phyloP scores from a whole-genome alignment of 495 filamentous ascomycete genomes.

The Podospora tetraspora region DNA sequence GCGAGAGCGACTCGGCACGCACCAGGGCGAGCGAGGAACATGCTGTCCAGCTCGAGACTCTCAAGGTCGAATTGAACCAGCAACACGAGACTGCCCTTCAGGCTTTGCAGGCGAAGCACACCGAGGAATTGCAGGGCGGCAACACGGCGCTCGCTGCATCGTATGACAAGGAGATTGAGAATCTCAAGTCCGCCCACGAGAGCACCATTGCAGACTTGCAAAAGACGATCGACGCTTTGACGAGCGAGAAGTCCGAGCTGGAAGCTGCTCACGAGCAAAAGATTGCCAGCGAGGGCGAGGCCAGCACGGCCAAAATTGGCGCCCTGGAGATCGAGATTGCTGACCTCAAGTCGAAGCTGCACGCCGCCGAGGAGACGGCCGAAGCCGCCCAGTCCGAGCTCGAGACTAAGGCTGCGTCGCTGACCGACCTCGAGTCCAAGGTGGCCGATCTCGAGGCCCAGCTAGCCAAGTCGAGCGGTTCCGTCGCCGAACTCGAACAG shows the following conservation, averaged over 20 bases:
- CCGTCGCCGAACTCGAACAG: constrained; percentile 39
- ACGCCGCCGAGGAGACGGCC: constrained; percentile 30
- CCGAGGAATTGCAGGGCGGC: constrained; percentile 36
- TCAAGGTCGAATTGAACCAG: constrained; percentile 39
- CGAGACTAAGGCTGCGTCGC: constrained; percentile 25
- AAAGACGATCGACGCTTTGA: constrained; percentile 41
- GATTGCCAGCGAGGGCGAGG: constrained; percentile 26
- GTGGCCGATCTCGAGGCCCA: constrained; percentile 35
- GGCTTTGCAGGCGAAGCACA: constrained; percentile 39
- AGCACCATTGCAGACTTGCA: constrained; percentile 35
- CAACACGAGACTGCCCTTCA: constrained; percentile 36
- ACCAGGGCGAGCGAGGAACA: constrained; percentile 36
- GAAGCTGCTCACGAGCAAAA: constrained; percentile 29
- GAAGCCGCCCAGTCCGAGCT: constrained; percentile 38
- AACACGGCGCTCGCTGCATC: constrained; percentile 26
- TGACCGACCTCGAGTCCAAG: constrained; percentile 34
- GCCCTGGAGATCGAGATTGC: constrained; percentile 39
- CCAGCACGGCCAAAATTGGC: constrained; percentile 31
- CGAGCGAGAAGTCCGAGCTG: constrained; percentile 23
- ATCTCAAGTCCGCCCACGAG: constrained; percentile 41
- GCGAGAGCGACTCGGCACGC: constrained; percentile 30
- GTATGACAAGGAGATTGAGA: constrained; percentile 35
- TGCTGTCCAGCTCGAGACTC: constrained; percentile 34
- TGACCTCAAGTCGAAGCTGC: constrained; percentile 36
- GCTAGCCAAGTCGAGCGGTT: constrained; percentile 31